Evolutionary conservation across 768 basidiomycete genomes (phyloP), one percentile per base, ranked within the genome.

Genomic region (Lepiota brunneoincarnata): DNA sequence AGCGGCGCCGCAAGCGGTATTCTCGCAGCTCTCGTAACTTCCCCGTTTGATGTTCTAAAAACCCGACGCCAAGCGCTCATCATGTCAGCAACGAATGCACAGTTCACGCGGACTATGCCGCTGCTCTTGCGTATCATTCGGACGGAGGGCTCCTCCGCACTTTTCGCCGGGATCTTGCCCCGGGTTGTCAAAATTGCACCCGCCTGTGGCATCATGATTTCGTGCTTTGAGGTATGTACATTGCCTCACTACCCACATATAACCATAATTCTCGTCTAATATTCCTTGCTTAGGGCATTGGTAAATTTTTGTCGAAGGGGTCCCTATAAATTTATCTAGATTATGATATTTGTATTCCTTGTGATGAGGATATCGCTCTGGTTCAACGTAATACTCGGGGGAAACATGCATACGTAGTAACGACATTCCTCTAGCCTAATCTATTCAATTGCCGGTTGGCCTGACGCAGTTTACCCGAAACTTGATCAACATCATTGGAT

Each of bases 201-300:
- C 36, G 97, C 96, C 38, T 99, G 97, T 69, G 96, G 96, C 20
- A 88, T 99, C 60, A 98, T 98, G 96, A 97, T 98, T 67, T 84
- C 91, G 52, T 94, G 88, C 68, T 98, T 88, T 66, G 95, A 98
- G 83, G 94, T 85, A 60, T 26, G 80, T 71, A 18, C 10, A 35
- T 6, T 14, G 1, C 40, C 20, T 49, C 34, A n/a, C 48, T 54
- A 31, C 20, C 21, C 23, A 35, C 21, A 52, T 31, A 10, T 7
- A 7, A 4, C 26, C 3, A 7, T 28, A 11, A 54, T 34, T 23
- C 20, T 10, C 37, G 42, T 43, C 54, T 69, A 34, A 69, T 10
- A 31, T 15, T 14, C 7, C 0, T 20, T 26, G 24, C 23, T 0
- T 51, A 88, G 86, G 84, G 87, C 43, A 72, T 89, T 51, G 86